Conservation (phyloP, 306 rosid genomes). For the Carpinus viminea region DNA sequence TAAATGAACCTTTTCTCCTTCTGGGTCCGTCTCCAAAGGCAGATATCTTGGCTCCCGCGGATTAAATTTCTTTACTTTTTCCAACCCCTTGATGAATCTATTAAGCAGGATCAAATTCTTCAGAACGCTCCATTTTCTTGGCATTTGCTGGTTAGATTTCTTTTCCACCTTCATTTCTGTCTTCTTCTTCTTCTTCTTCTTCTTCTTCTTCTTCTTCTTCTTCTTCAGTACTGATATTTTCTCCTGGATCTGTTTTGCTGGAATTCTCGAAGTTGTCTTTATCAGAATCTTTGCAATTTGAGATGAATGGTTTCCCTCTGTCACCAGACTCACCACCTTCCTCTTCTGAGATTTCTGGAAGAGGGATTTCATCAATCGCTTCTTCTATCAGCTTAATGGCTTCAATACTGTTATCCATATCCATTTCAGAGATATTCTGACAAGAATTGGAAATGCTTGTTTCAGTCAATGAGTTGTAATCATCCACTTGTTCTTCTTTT, state of each 20-base stretch:
- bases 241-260: conserved; percentile 23
- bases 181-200: conserved; percentile 32
- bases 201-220: conserved; percentile 29
- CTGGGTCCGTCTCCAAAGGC: conserved; percentile 49
- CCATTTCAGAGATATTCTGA: conserved; percentile 23
- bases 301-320: conserved; percentile 8
- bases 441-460: conserved; percentile 19
- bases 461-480: conserved; percentile 15
- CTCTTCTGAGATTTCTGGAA: conserved; percentile 49
- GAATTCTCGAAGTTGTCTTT: conserved; percentile 25
- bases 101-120: conserved; percentile 71
- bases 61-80: conserved; percentile 61
- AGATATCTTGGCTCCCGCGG: conserved; percentile 59
- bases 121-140: conserved; percentile 84
- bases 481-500: conserved; percentile 27
- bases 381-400: conserved; percentile 85
- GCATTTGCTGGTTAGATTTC: conserved; percentile 38
- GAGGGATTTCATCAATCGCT: conserved; percentile 80
- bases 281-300: background rate
- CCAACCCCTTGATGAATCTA: conserved; percentile 85
- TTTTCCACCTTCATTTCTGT: conserved; percentile 29
- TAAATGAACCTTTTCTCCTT: conserved; percentile 62
- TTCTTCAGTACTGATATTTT: conserved; percentile 28
- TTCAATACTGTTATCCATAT: conserved; percentile 52
- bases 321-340: background rate